Conservation (phyloP, 306 rosid species). For the Lathyrus oleraceus region DNA sequence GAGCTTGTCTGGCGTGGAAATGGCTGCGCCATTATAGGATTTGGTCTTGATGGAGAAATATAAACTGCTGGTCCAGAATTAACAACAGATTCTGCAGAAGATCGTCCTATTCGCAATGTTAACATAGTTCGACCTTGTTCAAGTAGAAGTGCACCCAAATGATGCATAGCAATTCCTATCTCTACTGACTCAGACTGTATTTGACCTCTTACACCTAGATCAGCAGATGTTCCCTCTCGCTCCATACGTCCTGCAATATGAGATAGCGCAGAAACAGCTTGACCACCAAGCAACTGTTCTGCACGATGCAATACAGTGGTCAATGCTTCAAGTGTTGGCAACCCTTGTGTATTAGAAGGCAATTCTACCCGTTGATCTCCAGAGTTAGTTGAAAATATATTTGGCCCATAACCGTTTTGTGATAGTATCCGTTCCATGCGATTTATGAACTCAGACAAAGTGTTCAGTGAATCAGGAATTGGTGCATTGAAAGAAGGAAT, state of each 20-base stretch:
- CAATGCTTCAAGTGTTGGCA: too few species aligned
- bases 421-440: conserved; percentile 75
- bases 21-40: conserved; percentile 99
- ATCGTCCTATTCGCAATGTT: conserved; percentile 85
- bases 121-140: conserved; percentile 94
- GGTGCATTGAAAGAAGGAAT: conserved; percentile 74
- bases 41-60: conserved; percentile 91
- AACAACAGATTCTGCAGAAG: conserved; percentile 72
- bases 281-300: too few species aligned
- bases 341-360: too few species aligned
- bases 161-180: too few species aligned
- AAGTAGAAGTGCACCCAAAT: too few species aligned
- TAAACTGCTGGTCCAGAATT: conserved; percentile 98
- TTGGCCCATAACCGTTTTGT: conserved; percentile 57
- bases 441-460: conserved; percentile 79
- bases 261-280: too few species aligned
- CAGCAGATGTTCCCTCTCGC: too few species aligned
- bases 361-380: too few species aligned
- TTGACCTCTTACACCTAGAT: too few species aligned
- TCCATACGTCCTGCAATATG: too few species aligned
- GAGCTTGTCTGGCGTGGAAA: conserved; percentile 83
- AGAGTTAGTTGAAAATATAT: conserved; percentile 50
- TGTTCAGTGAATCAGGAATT: conserved; percentile 76
- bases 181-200: too few species aligned
- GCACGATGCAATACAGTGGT: too few species aligned